Percentiles rank a stretch among this genome's conserved stretches.
phyloP scores from a whole-genome alignment of 306 rosid species.

The Quillaja saponaria region DNA sequence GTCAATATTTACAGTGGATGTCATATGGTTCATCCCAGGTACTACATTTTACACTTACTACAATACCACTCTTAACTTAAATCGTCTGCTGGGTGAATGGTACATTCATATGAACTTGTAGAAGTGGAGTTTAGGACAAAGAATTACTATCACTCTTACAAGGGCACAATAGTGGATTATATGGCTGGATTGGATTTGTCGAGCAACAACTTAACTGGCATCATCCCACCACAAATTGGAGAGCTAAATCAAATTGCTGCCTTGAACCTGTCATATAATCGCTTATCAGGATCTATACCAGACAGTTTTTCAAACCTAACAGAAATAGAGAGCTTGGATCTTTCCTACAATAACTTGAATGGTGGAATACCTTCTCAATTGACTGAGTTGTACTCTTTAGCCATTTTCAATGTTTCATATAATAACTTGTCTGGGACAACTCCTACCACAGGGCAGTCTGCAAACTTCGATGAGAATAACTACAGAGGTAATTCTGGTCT shows the following conservation, averaged over 20 bases:
- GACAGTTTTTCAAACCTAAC: conserved; percentile 1
- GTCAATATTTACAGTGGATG: not conserved
- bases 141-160: not conserved
- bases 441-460: conserved; percentile 5
- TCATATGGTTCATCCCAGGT: not conserved
- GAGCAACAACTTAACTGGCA: conserved; percentile 14
- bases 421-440: conserved; percentile 15
- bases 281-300: conserved; percentile 10
- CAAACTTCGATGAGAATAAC: conserved; percentile 17
- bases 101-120: not conserved
- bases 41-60: not conserved
- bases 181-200: conserved; percentile 33
- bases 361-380: conserved; percentile 26
- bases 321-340: conserved; percentile 23
- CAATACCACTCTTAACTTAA: not conserved
- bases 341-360: conserved; percentile 29
- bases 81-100: no score
- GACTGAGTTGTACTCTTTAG: not conserved
- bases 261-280: conserved; percentile 31
- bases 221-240: conserved; percentile 22
- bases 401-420: conserved; percentile 29
- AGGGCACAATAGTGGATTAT: not conserved
- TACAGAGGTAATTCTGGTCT: conserved; percentile 23
- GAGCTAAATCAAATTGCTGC: not conserved
- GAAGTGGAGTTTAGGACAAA: conserved; percentile 15